Evolutionary conservation across 345 rosid genomes (phyloP).

Genomic region (Hirschfeldia incana): DNA sequence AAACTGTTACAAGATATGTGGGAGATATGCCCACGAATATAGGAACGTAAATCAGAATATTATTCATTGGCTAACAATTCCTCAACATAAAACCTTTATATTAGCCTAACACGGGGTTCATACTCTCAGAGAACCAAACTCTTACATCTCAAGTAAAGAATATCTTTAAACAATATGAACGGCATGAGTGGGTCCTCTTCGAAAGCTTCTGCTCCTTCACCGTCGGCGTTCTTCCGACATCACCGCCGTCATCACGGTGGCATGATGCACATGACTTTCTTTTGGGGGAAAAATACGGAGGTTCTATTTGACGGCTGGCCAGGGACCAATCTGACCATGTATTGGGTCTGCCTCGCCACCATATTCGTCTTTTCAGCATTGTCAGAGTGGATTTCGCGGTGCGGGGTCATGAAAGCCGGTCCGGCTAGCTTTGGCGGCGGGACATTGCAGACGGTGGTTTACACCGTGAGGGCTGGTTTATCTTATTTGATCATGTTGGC

Average conservation of each 20-base stretch:
- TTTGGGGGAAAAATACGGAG: slow-evolving; percentile 62
- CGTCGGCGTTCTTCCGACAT: slow-evolving; percentile 11
- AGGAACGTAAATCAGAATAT: no score
- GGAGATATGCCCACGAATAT: no score
- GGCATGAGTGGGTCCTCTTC: slow-evolving; percentile 28
- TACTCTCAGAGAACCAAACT: background rate
- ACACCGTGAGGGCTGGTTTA: slow-evolving; percentile 53
- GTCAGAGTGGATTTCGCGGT: slow-evolving; percentile 55
- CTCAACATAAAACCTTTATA: slow-evolving; percentile 18
- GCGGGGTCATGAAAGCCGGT: slow-evolving; percentile 46
- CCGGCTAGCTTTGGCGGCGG: slow-evolving; percentile 54
- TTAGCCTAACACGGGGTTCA: background rate
- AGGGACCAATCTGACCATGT: slow-evolving; percentile 57
- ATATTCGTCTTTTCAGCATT: slow-evolving; percentile 52
- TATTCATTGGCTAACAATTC: background rate
- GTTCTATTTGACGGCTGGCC: slow-evolving; percentile 81
- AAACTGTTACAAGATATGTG: no score
- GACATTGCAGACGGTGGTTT: slow-evolving; percentile 46
- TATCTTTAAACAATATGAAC: slow-evolving; percentile 27
- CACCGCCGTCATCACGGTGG: slow-evolving; percentile 28
- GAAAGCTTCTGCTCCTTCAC: slow-evolving; percentile 34
- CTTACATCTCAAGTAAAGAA: background rate
- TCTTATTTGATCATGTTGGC: slow-evolving; percentile 74
- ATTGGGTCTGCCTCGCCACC: slow-evolving; percentile 54
- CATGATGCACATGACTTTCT: slow-evolving; percentile 54